phyloP scores from a whole-genome alignment of 148 eudicot genomes.

The Vaccinium vitisidaea region DNA sequence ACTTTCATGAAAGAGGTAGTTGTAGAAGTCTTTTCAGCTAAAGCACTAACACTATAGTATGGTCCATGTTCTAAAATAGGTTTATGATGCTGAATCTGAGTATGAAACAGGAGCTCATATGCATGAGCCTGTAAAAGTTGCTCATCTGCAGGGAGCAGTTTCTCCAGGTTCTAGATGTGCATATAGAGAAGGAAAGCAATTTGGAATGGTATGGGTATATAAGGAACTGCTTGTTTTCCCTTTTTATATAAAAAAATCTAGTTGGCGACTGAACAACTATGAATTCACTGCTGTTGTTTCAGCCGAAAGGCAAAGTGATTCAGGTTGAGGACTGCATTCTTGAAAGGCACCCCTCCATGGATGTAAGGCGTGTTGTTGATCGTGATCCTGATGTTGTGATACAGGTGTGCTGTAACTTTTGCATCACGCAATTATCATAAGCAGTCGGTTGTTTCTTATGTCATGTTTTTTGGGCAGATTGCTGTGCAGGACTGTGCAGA shows the following conservation, averaged over 20 bases:
- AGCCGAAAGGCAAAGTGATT: slow-evolving; percentile 28
- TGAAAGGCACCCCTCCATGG: slow-evolving; percentile 31
- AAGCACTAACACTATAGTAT: neutral
- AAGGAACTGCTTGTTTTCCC: neutral
- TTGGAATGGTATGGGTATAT: slow-evolving; percentile 5
- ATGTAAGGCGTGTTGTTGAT: slow-evolving; percentile 17
- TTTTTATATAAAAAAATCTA: neutral
- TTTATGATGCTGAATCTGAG: slow-evolving; percentile 10
- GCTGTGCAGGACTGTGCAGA: slow-evolving; percentile 23
- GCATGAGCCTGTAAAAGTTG: neutral
- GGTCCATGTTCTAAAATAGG: slow-evolving; percentile 2
- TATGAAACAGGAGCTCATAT: neutral
- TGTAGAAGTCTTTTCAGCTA: neutral
- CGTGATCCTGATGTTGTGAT: slow-evolving; percentile 36
- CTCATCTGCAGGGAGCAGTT: neutral
- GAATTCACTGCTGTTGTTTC: slow-evolving; percentile 4
- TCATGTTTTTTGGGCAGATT: slow-evolving; percentile 23
- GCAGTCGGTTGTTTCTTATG: slow-evolving; percentile 13
- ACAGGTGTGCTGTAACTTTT: slow-evolving; percentile 23
- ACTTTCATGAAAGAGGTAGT: neutral
- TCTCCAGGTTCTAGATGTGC: neutral
- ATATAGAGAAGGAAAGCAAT: neutral
- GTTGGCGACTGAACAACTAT: neutral
- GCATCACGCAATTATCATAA: neutral
- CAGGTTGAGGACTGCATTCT: slow-evolving; percentile 26